Evolutionary conservation across 1,139 yeast genomes (phyloP), one percentile per base, ranked within the genome.

Genomic region (Pichia cactophila): DNA sequence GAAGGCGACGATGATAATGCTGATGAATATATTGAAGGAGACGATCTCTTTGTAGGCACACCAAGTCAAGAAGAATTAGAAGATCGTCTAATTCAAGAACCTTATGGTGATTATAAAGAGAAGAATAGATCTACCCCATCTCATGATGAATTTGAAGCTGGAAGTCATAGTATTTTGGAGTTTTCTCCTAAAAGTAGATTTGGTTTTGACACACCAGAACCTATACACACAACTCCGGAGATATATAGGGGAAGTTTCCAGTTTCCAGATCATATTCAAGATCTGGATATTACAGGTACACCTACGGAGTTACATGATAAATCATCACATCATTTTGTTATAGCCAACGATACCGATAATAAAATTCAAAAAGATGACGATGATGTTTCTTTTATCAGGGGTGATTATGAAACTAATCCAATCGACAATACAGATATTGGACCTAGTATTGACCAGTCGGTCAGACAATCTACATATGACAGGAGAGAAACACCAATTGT

Each of bases 401-500:
- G n/a, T 31, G 7, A 35, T 35, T 10, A 35, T 35, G 38, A 9
- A 8, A 35, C 23, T 16, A 16, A 2, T 3, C 11, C 20, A 9
- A 16, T 6, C 7, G 23, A 14, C 1, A 35, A 35, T 9, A 16
- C 16, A 35, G 38, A 35, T 2, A 17, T n/a, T 12, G n/a, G 9
- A n/a, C 33, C 44, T 9, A 35, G 35, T 14, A 36, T 28, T 14
- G 41, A 39, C 9, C 39, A 33, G 12, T 16, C 20, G 8, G 3
- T 16, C 11, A 35, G 38, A 29, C 23, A 20, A 23, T 38, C 41
- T 14, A 42, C 49, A 2, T 69, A 69, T 52, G 73, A 70, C 45
- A 63, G 70, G 42, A 64, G 75, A 48, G 81, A 77, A 54, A 75
- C 75, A 49, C 81, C 81, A 1, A 71, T 67, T 43, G 78, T 78